Base-by-base conservation (phyloP, 768 basidiomycete genomes). In the Hypholoma sublateritium region DNA sequence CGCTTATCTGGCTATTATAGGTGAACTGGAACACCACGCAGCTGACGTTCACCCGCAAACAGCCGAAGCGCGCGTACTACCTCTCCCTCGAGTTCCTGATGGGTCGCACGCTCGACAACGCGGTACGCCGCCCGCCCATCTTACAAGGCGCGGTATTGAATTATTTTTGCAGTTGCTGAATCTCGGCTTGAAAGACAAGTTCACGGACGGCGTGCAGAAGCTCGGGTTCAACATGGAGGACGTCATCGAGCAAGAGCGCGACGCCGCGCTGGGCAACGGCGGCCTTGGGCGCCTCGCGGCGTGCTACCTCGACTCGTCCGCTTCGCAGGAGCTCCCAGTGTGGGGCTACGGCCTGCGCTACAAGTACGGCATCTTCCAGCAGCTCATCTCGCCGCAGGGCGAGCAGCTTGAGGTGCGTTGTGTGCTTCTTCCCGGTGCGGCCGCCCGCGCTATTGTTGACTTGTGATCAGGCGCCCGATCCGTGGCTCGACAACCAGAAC, bases 311-410 rank as follows among this genome's bases (percentile, higher is more conserved):
- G 95, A 98, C 68, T 93, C 91, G n/a, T 85, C 87, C 21, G 88
- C 95, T 3, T 91, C 90, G 8, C 87, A 93, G 67, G 88, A 95
- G 71, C 81, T 98, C 4, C 96, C 96, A 0, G 83, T 93, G 21
- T 98, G 95, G 94, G 96, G 96, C 44, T 98, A 98, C 65, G 95
- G 95, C 42, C 73, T 97, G 56, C 77, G 95, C 43, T 96, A 94
- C 81, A 87, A 92, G 70, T 95, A 94, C 65, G 95, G 95, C 53
- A 97, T 98, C 76, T 98, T 99, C 83, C 89, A 95, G 73, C 88
- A 92, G 73, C 82, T 94, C 59, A 93, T 98, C 68, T 88, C 86
- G 14, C 88, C 88, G 0, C 85, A 89, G 55, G 92, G 92, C 12
- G 79, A 88, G 44, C 92, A 93, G 66, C 84, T 93, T 2, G 91